Percentiles rank a stretch among this genome's conserved stretches.
Conservation (phyloP, 2,329 filamentous ascomycete genomes). For the Alternaria arbusti region DNA sequence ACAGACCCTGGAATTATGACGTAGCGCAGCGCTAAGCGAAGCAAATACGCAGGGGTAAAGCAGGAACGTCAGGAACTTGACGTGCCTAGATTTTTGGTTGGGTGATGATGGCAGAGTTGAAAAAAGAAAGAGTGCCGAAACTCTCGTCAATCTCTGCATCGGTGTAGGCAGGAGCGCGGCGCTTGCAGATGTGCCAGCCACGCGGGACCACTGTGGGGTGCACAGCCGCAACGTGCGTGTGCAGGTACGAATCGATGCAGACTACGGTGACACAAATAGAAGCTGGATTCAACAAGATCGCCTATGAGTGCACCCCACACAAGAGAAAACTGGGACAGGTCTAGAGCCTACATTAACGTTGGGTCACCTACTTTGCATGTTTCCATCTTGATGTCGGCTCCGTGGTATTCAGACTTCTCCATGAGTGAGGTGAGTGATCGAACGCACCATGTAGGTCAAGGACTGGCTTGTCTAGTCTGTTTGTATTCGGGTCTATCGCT, state of each 20-base stretch:
- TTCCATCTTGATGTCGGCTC: neutral
- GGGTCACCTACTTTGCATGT: neutral
- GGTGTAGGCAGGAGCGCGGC: conserved; percentile 1
- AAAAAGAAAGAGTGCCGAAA: neutral
- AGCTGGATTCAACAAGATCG: neutral
- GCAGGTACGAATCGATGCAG: neutral
- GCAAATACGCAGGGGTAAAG: conserved; percentile 20
- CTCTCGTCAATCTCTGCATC: neutral
- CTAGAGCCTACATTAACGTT: neutral
- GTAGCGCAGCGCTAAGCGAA: conserved; percentile 19
- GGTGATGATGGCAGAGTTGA: neutral
- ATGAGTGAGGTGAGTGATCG: neutral
- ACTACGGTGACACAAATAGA: neutral
- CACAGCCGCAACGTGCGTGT: conserved; percentile 10
- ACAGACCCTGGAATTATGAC: conserved; percentile 19
- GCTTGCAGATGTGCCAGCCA: conserved; percentile 3
- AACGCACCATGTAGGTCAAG: conserved; percentile 1
- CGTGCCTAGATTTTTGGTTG: neutral
- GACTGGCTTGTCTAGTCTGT: conserved; percentile 15
- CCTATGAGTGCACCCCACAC: neutral
- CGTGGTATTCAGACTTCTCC: neutral
- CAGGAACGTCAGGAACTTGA: conserved; percentile 11
- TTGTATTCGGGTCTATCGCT: conserved; percentile 26
- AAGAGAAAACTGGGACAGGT: neutral
- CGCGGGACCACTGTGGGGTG: neutral